These are phyloP conservation scores for Neonectria coccinea DNA, from an alignment of 2,329 filamentous ascomycete genomes.

Conservation along the genomic window DNA sequence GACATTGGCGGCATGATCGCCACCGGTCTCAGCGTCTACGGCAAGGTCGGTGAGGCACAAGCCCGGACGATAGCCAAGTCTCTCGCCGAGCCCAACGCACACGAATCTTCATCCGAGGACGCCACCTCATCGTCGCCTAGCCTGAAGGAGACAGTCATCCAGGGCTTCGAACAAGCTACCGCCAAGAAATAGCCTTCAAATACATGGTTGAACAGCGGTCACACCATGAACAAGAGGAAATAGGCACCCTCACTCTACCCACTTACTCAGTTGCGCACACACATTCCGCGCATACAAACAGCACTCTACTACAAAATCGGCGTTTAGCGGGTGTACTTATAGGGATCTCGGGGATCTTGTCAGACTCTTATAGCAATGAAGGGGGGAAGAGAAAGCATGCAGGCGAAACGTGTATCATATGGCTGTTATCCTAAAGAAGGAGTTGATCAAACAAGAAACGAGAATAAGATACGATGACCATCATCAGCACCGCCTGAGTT, in stretches of 20 bases:
- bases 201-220: not conserved
- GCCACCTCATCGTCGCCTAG: conserved; percentile 35
- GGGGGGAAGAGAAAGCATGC: conserved; percentile 15
- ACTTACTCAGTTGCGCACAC: conserved; percentile 35
- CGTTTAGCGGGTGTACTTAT: conserved; percentile 48
- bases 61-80: conserved; percentile 73
- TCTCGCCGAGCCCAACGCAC: conserved; percentile 51
- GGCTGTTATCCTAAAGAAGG: conserved; percentile 31
- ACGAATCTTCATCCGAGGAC: conserved; percentile 36
- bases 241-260: conserved; percentile 18
- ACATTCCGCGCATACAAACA: conserved; percentile 28
- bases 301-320: conserved; percentile 42
- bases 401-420: conserved; percentile 42
- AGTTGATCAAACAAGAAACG: conserved; percentile 28
- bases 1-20: conserved; percentile 98
- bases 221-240: conserved; percentile 8
- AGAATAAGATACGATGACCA: conserved; percentile 16
- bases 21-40: conserved; percentile 93
- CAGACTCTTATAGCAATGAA: conserved; percentile 30
- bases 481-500: conserved; percentile 13
- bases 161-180: conserved; percentile 54
- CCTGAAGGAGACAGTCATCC: conserved; percentile 56
- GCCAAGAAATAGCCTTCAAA: conserved; percentile 45
- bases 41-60: conserved; percentile 88
- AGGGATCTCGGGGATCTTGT: conserved; percentile 37